Evolutionary conservation across 2,329 filamentous ascomycete genomes (phyloP), one percentile per base, ranked within the genome.

Genomic region (Clonostachys sp.): DNA sequence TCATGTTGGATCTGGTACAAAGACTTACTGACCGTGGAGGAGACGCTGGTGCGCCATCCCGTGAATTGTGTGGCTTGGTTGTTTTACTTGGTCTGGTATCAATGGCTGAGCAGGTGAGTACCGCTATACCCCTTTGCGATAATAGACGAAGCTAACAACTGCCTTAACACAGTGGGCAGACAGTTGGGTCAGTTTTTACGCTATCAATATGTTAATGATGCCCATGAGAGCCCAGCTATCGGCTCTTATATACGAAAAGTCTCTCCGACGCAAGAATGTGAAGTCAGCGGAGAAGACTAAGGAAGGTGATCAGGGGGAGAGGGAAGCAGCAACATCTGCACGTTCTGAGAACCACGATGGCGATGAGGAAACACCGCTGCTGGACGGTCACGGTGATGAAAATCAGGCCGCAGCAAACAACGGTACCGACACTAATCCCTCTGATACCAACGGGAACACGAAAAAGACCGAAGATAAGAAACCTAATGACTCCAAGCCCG

Each of bases 191-290:
- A 83, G 79, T 55, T 91, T 85, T 84, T 67, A 85, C 43, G 80
- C 80, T 0, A 84, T 78, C 63, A 74, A 78, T 1, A 75, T 81
- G 45, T 61, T 91, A 12, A 75, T 75, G 42, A 73, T 89, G 20
- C 84, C 86, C 0, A 70, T 91, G 14, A 81, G 86, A 45, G 77
- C 82, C 30, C 84, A 91, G 56, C 68, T 94, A 3, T 82, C 85
- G 2, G 78, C 86, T 1, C 72, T 90, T 8, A 78, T 92, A 14
- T 92, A 91, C 55, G 79, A 84, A 50, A 94, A 94, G 62, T 80
- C 86, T 0, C 81, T 91, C 73, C 77, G 84, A 41, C 78, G 84
- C 44, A 92, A 92, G 61, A 88, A 91, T 61, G 80, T 88, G 39
- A 89, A 90, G 60, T 77, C 80, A 12, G 73, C 78, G 5, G 72